Percentiles rank a stretch among this genome's conserved stretches.
Conservation (phyloP, 331 rosid species). For the Acacia pycnantha region DNA sequence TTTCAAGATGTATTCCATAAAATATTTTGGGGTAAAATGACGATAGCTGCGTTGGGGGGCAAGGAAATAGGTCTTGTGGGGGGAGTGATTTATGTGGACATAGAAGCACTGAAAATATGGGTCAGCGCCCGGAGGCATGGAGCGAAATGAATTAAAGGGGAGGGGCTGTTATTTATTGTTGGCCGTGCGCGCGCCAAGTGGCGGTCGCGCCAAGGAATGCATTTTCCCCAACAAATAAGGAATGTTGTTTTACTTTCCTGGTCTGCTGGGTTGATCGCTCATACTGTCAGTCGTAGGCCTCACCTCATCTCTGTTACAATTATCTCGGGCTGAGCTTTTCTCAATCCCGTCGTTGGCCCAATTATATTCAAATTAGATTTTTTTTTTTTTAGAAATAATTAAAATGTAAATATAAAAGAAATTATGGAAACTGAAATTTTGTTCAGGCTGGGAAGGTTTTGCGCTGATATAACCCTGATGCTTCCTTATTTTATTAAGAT, state of each 20-base stretch:
- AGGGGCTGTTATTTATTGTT: neutral
- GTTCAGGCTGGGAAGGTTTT: too few relatives aligned
- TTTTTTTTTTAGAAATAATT: too few relatives aligned
- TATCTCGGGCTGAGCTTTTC: neutral
- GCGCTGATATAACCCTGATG: too few relatives aligned
- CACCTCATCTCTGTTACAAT: neutral
- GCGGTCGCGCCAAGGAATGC: neutral
- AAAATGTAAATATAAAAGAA: too few relatives aligned
- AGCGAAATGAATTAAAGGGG: too few relatives aligned
- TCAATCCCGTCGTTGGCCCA: neutral
- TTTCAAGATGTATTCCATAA: neutral
- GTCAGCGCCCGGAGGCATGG: too few relatives aligned
- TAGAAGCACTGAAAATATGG: neutral
- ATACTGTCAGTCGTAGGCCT: neutral
- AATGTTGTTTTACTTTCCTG: neutral
- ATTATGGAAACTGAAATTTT: too few relatives aligned
- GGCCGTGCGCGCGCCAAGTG: neutral
- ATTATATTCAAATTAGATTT: too few relatives aligned
- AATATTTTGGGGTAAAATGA: neutral
- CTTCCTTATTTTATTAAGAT: neutral
- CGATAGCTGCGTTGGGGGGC: neutral
- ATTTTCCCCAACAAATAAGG: neutral
- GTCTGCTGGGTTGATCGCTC: neutral
- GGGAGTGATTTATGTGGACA: neutral
- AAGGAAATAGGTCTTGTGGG: neutral